Percentiles rank a stretch among this genome's conserved stretches.
Evolutionary conservation across 2,329 filamentous ascomycete species (phyloP).

Genomic region (Emericellopsis cladophorae): DNA sequence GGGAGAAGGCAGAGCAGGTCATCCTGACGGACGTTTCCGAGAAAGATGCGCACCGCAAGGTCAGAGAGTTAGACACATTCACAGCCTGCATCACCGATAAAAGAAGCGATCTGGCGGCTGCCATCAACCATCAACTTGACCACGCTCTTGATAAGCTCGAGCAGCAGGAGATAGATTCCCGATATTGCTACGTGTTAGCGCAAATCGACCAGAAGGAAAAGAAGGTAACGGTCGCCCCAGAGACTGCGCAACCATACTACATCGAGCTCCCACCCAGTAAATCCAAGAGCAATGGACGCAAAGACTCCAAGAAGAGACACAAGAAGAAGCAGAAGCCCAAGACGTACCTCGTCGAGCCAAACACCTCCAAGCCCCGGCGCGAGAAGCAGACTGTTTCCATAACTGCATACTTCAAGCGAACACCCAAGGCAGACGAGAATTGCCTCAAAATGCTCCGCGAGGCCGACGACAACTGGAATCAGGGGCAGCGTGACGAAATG

Average conservation of each 20-base stretch:
- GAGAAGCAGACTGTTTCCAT: slow-evolving; percentile 25
- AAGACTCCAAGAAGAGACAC: background rate
- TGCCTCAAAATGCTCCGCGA: slow-evolving; percentile 13
- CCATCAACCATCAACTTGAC: slow-evolving; percentile 29
- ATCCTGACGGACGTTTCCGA: slow-evolving; percentile 23
- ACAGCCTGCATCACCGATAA: slow-evolving; percentile 22
- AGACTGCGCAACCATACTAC: no score
- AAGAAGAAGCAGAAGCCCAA: slow-evolving; percentile 2
- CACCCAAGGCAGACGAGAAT: slow-evolving; percentile 18
- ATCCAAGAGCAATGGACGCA: slow-evolving; percentile 1
- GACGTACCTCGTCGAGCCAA: slow-evolving; percentile 2
- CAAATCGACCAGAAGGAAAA: slow-evolving; percentile 29
- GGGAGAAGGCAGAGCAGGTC: slow-evolving; percentile 22
- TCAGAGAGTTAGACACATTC: slow-evolving; percentile 21
- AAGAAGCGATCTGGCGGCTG: slow-evolving; percentile 18
- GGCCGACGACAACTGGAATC: slow-evolving; percentile 3
- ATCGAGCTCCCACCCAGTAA: slow-evolving; percentile 4
- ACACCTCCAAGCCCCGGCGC: slow-evolving; percentile 14
- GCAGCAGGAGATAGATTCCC: slow-evolving; percentile 18
- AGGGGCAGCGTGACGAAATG: background rate
- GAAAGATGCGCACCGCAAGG: slow-evolving; percentile 19
- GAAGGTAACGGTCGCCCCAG: slow-evolving; percentile 7
- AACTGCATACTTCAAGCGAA: slow-evolving; percentile 31
- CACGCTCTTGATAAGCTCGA: slow-evolving; percentile 19
- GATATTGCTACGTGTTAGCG: slow-evolving; percentile 26